phyloP scores from a whole-genome alignment of 345 rosid species.

The Melastoma malabathricum region DNA sequence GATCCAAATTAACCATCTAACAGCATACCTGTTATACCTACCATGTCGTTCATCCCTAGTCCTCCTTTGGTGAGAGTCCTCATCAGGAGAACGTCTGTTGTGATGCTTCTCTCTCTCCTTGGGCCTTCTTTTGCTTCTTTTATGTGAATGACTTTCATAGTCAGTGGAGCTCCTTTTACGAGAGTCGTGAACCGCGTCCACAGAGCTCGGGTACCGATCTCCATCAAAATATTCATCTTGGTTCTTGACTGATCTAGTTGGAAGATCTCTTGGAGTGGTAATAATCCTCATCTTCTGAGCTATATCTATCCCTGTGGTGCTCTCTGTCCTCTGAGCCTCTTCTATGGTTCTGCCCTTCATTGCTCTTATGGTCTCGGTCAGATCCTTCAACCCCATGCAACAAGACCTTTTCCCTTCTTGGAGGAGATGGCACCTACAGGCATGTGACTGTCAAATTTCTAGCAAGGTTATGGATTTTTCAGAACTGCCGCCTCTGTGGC shows the following conservation, averaged over 20 bases:
- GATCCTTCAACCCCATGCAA: slow-evolving; percentile 21
- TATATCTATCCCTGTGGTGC: slow-evolving; percentile 13
- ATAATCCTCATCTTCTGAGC: slow-evolving; percentile 14
- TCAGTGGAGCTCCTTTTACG: slow-evolving; percentile 15
- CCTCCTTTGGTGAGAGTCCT: slow-evolving; percentile 17
- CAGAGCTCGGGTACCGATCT: not conserved
- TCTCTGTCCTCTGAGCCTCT: slow-evolving; percentile 10
- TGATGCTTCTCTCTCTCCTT: slow-evolving; percentile 19
- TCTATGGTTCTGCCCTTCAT: slow-evolving; percentile 19
- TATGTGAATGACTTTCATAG: slow-evolving; percentile 4
- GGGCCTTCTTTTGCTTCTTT: slow-evolving; percentile 12
- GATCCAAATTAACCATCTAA: not conserved
- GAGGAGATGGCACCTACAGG: slow-evolving; percentile 79
- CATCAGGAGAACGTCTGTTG: slow-evolving; percentile 12
- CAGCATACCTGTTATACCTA: not conserved
- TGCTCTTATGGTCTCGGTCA: slow-evolving; percentile 13
- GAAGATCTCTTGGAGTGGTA: not conserved
- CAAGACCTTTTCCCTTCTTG: slow-evolving; percentile 41
- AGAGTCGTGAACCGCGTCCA: slow-evolving; percentile 18
- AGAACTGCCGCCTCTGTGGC: no score
- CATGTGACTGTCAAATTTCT: no score
- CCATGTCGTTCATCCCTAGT: slow-evolving; percentile 13
- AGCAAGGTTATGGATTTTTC: no score
- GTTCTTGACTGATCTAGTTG: no score
- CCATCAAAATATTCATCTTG: no score